A percentile compares a stretch with the other conserved stretches of the same genome.
These are phyloP conservation scores for Delonix regia DNA, from an alignment of 306 rosid species.

Conservation along the genomic window DNA sequence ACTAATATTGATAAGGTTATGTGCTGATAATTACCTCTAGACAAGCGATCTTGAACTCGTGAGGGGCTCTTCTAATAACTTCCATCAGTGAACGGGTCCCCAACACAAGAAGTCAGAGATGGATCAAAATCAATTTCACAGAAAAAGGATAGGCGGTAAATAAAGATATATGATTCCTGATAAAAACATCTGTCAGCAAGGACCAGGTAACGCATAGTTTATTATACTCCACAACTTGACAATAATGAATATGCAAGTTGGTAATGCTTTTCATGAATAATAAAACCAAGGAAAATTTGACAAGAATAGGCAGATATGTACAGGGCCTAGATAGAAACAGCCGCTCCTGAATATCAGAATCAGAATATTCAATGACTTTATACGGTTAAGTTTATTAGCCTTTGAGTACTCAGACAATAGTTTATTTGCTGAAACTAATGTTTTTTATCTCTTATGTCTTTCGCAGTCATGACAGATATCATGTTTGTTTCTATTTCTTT, in stretches of 20 bases:
- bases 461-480: neutral
- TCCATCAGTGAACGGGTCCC: constrained; percentile 33
- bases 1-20: constrained; percentile 7
- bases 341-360: constrained; percentile 23
- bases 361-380: constrained; percentile 6
- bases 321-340: constrained; percentile 17
- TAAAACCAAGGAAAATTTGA: neutral
- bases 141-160: constrained; percentile 1
- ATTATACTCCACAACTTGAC: constrained; percentile 5
- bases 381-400: neutral
- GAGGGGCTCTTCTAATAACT: constrained; percentile 99
- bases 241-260: constrained; percentile 21
- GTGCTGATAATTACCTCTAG: constrained; percentile 68
- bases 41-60: constrained; percentile 97
- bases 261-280: constrained; percentile 8
- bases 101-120: constrained; percentile 40
- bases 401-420: neutral
- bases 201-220: neutral
- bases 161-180: constrained; percentile 6
- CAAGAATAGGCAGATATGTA: neutral
- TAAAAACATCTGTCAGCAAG: constrained; percentile 6
- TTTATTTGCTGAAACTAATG: neutral
- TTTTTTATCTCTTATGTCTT: neutral
- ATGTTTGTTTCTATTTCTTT: neutral
- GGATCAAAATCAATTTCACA: neutral